Base-by-base conservation (phyloP, 768 basidiomycete species). In the Russula dissimulans region DNA sequence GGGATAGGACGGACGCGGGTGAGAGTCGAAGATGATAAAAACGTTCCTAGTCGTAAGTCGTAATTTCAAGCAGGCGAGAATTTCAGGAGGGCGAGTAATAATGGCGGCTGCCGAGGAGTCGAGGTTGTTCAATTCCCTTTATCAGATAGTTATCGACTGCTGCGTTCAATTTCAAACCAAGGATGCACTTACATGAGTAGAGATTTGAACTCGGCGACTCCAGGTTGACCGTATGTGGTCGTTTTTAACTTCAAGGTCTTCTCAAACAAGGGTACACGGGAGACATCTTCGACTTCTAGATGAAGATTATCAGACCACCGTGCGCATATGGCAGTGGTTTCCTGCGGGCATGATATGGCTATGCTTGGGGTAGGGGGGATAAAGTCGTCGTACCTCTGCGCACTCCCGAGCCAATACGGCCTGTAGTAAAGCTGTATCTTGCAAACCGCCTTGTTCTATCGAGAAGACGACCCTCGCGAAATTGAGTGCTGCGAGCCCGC, bases 31-130 rank as follows among this genome's bases (percentile, higher is more conserved):
- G 45, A 87, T 71, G 47, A 81, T 75, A 64, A 81, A 86, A 15
- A 81, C 68, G 26, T 71, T 68, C n/a, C 54, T 42, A 2, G 51
- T 36, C 6, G 55, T 39, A 17, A 54, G 65, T 38, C 62, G 54
- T 42, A 76, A 65, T 60, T 72, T 75, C 61, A 84, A 67, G 66
- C 83, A 80, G 17, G 79, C 75, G 12, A 87, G 69, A 54, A 87
- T 86, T 67, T 87, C 87, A 0, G 87, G 86, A 39, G 86, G 84
- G 22, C 85, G 83, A 0, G 86, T 88, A 61, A 88, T 81, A 53
- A 86, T 75, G 39, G 73, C 73, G 55, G 78, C 78, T 47, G 76
- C 59, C 53, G 74, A 67, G 60, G 70, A 34, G 22, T 66, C 47
- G 56, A 66, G 2, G 57, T 59, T 11, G 38, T 56, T 22, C 69